Base-by-base conservation (phyloP, 306 rosid species). In the Inga laurina region DNA sequence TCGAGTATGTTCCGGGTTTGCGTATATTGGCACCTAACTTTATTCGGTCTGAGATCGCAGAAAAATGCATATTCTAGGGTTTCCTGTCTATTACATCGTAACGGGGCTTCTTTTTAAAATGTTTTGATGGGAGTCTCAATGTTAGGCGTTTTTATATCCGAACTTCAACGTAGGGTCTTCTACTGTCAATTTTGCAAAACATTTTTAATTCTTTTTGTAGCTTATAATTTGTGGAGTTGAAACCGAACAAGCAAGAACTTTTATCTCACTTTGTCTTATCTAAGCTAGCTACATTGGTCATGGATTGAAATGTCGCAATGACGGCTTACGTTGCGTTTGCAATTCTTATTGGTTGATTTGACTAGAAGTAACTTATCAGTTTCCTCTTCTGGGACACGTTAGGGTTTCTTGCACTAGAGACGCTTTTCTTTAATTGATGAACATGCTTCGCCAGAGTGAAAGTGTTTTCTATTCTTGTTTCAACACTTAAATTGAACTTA, bases 241-340 rank as follows among this genome's bases (percentile, higher is more conserved):
- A 59, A 57, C 41, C 9, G 4, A 59, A 57, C 10, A 3, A 39
- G 24, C 8, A 14, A 37, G 56, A 48, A 67, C 71, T 76, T 59
- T 48, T 35, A 59, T 59, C 43, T 76, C 56, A 39, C 35, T 3
- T 30, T 59, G 22, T 41, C 34, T 14, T 7, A 59, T 59, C 44
- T 76, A 22, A 59, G 71, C 41, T 57, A 59, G 71, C 71, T 57
- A 76, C 80, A 76, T 76, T 76, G 80, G 27, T 76, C 14, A 13
- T 22, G 51, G 70, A 76, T 59, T 76, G 80, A 59, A 59, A 37
- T 15, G 7, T 59, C 24, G 41, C 30, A 30, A 76, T 59, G 80
- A 39, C 66, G 61, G 5, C 44, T 76, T 39, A 13, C 2, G 9
- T 24, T 39, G 56, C 30, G 56, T 41, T 59, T n/a, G 27, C 7